Evolutionary conservation across 1,284 basidiomycete genomes (phyloP).

Genomic region (Inonotus obliquus): DNA sequence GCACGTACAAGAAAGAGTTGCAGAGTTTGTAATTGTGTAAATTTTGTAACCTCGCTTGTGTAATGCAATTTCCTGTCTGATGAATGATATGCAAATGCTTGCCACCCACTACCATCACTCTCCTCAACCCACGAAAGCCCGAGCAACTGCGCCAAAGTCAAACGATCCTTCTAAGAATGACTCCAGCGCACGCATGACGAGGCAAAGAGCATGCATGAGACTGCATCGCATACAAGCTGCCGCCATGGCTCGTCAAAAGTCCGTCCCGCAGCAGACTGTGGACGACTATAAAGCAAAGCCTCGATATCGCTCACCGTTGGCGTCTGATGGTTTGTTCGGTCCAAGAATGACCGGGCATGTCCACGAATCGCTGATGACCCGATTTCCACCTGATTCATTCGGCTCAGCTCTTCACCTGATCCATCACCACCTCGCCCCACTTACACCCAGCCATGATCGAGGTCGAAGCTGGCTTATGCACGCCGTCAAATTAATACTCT

Average conservation of each 20-base stretch:
- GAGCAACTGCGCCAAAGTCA: conserved; percentile 70
- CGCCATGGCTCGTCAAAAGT: conserved; percentile 86
- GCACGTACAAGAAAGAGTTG: too few species aligned
- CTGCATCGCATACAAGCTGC: conserved; percentile 86
- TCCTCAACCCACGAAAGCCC: conserved; percentile 73
- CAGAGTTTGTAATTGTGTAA: too few species aligned
- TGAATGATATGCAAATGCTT: too few species aligned
- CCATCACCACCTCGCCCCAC: conserved; percentile 56
- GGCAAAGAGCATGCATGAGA: conserved; percentile 87
- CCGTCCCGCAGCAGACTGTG: conserved; percentile 80
- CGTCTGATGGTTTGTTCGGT: conserved; percentile 54
- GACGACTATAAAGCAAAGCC: conserved; percentile 72
- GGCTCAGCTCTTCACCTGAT: conserved; percentile 58
- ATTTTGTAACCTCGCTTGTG: too few species aligned
- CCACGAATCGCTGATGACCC: conserved; percentile 52
- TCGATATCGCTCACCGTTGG: conserved; percentile 63
- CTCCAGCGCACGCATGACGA: conserved; percentile 64
- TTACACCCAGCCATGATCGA: conserved; percentile 72
- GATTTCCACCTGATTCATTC: conserved; percentile 56
- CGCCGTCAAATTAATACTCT: conserved; percentile 78
- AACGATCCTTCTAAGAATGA: conserved; percentile 81
- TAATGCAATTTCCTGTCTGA: too few species aligned
- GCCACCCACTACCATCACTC: too few species aligned
- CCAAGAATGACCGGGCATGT: conserved; percentile 47
- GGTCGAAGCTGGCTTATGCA: conserved; percentile 69